Base-by-base conservation (phyloP, 176 grass and related monocot species). In the Olyra latifolia region DNA sequence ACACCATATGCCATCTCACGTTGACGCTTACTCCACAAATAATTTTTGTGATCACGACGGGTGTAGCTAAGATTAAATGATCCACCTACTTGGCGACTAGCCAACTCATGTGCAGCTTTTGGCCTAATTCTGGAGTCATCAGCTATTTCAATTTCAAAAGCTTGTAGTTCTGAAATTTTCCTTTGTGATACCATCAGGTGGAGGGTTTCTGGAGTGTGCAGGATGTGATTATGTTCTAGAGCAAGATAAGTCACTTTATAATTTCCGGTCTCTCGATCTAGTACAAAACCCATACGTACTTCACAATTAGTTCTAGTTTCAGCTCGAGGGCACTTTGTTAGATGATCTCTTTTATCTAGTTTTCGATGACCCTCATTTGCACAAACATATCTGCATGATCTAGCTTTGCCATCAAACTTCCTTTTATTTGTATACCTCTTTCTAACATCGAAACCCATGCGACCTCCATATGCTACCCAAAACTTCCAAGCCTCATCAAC, bases 211-310 rank as follows among this genome's bases (percentile, higher is more conserved):
- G 41, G 62, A 64, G 58, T 50, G 39, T 17, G 75, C 44, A 85
- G 71, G 41, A 27, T 41, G 68, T 77, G 82, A 8, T 84, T 84
- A 68, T 84, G 82, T 48, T 84, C 82, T 40, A 61, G 58, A 66
- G 40, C 30, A 30, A 41, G 30, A 66, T 66, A 7, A 22, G 32
- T n/a, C 40, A 41, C 40, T 41, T 17, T 38, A 32, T 38, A 66
- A 41, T n/a, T 66, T n/a, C 5, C 75, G 48, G 0, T 50, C 71
- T 57, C 83, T 53, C 62, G 76, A 53, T 78, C 42, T 11, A 79
- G 20, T 59, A 69, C 71, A 41, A 79, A 65, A 20, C 75, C 58
- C 75, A 86, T 78, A 22, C 75, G 83, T 53, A 79, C 83, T 55
- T 55, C 57, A 46, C 65, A 86, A 16, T 77, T 64, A 0, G 53